A percentile compares a stretch with the other conserved stretches of the same genome.
These are phyloP conservation scores for Epipyxis sp. DNA, from an alignment of 108 stramenopile genomes.

Conservation along the genomic window DNA sequence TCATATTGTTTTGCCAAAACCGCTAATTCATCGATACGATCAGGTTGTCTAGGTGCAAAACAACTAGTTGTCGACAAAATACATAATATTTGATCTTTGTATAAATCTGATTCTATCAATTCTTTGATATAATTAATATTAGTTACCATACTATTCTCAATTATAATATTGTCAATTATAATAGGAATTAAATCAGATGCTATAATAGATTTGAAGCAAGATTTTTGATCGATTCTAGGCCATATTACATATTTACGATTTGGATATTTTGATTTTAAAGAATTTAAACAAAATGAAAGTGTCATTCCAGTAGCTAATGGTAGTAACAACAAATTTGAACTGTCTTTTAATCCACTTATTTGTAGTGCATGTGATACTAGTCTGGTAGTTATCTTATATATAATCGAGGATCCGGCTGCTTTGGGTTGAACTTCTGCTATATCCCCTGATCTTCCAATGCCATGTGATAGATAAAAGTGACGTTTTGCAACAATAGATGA, in stretches of 20 bases:
- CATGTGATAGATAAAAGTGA: conserved; percentile 88
- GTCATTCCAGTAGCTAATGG: conserved; percentile 93
- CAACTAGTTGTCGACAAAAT: conserved; percentile 94
- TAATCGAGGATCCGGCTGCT: conserved; percentile 90
- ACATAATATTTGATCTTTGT: conserved; percentile 63
- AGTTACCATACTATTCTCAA: conserved; percentile 78
- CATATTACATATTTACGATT: conserved; percentile 63
- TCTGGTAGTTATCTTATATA: conserved; percentile 70
- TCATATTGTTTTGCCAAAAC: conserved; percentile 63
- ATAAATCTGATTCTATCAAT: conserved; percentile 52
- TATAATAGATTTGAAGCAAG: conserved; percentile 91
- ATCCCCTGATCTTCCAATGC: conserved; percentile 95
- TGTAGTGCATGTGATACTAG: conserved; percentile 79
- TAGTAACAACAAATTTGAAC: conserved; percentile 67
- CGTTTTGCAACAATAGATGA: conserved; percentile 75
- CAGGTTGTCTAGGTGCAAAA: conserved; percentile 94
- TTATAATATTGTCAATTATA: conserved; percentile 58
- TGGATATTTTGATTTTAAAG: conserved; percentile 43
- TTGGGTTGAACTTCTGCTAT: conserved; percentile 97
- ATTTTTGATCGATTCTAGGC: conserved; percentile 94
- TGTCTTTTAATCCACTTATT: conserved; percentile 72
- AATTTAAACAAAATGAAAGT: conserved; percentile 69
- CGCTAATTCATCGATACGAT: conserved; percentile 74
- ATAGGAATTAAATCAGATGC: conserved; percentile 80
- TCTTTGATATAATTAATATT: conserved; percentile 73